phyloP scores from a whole-genome alignment of 2,329 filamentous ascomycete genomes.

The Davidsoniella australis region DNA sequence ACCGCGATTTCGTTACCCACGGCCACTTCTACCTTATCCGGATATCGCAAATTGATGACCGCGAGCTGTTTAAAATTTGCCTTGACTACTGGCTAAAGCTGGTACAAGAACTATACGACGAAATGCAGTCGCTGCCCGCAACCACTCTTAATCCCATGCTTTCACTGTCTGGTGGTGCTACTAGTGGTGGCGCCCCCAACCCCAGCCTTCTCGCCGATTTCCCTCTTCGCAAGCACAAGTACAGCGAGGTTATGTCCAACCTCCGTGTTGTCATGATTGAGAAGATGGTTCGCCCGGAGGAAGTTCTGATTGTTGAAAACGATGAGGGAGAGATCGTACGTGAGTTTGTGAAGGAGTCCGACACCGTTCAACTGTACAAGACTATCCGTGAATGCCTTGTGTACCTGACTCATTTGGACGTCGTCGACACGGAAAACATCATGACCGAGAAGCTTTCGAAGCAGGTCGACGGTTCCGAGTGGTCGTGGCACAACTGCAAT shows the following conservation, averaged over 20 bases:
- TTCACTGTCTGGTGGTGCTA: slow-evolving; percentile 53
- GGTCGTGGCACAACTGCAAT: slow-evolving; percentile 99
- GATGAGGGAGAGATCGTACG: slow-evolving; percentile 97
- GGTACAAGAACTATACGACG: slow-evolving; percentile 93
- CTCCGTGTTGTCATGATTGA: slow-evolving; percentile 97
- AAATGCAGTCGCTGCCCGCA: slow-evolving; percentile 93
- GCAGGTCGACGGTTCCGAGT: slow-evolving; percentile 88
- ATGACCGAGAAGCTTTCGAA: slow-evolving; percentile 97
- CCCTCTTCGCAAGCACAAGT: slow-evolving; percentile 93
- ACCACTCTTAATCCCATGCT: slow-evolving; percentile 81
- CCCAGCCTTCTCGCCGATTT: slow-evolving; percentile 75
- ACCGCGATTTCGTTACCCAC: slow-evolving; percentile 85
- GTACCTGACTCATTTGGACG: slow-evolving; percentile 92
- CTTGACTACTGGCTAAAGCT: slow-evolving; percentile 98
- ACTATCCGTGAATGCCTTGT: slow-evolving; percentile 94
- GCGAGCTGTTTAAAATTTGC: slow-evolving; percentile 98
- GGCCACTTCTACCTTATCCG: slow-evolving; percentile 96
- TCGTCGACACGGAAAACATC: slow-evolving; percentile 92
- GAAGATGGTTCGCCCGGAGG: slow-evolving; percentile 97
- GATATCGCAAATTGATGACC: slow-evolving; percentile 95
- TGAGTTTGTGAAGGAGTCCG: slow-evolving; percentile 97
- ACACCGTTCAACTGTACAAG: slow-evolving; percentile 98
- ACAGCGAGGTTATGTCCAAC: slow-evolving; percentile 83
- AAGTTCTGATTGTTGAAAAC: slow-evolving; percentile 98
- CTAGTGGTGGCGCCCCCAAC: slow-evolving; percentile 70